Evolutionary conservation across 805 yeast species (phyloP), one percentile per base, ranked within the genome.

Genomic region (Suhomyces prunicola): DNA sequence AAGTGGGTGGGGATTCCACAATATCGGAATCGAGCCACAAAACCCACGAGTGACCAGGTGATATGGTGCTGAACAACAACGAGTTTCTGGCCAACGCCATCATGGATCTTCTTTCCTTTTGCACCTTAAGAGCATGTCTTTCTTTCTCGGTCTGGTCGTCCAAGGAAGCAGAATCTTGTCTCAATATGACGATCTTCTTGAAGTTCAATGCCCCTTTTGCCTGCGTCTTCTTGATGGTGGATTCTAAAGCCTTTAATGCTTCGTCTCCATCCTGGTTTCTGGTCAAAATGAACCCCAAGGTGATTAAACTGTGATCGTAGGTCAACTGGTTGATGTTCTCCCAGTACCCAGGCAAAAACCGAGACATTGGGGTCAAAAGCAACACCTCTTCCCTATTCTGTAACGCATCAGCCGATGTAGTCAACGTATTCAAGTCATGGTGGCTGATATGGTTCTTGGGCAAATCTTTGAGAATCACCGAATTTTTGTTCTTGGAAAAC

Each of bases 21-120:
- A 94, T 86, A 71, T 94, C 99, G 2, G 96, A 86, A 70, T 94
- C 99, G 60, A 94, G 76, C 99, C 99, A 94, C 49, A 94, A 74
- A 17, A 93, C 88, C 99, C 99, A 94, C 22, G 96, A 84, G 2
- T 96, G 91, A 60, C 87, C 82, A 19, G 97, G 96, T 3, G 91
- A 88, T 46, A 94, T 74, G 1, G 97, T 84, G 8, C 97, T 88
- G 72, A 91, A 90, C 47, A 94, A 77, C 53, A 94, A 75, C 40
- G 97, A 91, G 75, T 94, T 94, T 67, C 99, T 80, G 3, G 98
- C 97, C 58, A 90, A 75, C 2, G 97, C 96, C 98, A 94, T 93
- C 64, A 85, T 84, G 5, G 88, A 70, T 60, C 99, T 83, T 68
- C 99, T 83, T 63, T 88, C 87, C 70, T 91, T 92, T 71, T 94